Evolutionary conservation across 495 filamentous ascomycete species (phyloP).

Genomic region (Antarctomyces pellizariae): DNA sequence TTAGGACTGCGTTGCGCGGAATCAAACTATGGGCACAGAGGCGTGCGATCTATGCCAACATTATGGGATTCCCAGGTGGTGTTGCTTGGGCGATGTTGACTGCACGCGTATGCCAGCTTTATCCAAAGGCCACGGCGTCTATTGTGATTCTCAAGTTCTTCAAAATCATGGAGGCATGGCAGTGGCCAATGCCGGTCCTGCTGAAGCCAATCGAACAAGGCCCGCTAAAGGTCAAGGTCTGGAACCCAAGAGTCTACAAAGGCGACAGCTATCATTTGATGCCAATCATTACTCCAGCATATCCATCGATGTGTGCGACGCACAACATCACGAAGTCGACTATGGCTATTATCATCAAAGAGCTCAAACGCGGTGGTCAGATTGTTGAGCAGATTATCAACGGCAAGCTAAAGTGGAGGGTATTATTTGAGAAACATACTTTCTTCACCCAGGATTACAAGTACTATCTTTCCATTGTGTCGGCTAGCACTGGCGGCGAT

Average conservation of each 20-base stretch:
- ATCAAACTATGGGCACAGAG: conserved; percentile 94
- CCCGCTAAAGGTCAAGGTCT: conserved; percentile 56
- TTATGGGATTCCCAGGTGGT: conserved; percentile 88
- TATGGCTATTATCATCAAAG: conserved; percentile 56
- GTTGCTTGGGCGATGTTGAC: conserved; percentile 97
- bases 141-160: conserved; percentile 86
- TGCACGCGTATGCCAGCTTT: conserved; percentile 88
- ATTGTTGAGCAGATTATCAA: conserved; percentile 63
- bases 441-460: conserved; percentile 88
- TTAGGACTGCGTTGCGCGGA: conserved; percentile 64
- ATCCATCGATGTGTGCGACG: conserved; percentile 88
- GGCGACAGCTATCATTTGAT: conserved; percentile 69
- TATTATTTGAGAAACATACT: conserved; percentile 63
- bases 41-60: conserved; percentile 80
- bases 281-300: conserved; percentile 93
- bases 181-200: conserved; percentile 78
- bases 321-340: conserved; percentile 81
- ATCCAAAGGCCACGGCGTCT: conserved; percentile 72
- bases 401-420: conserved; percentile 58
- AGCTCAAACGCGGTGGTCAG: conserved; percentile 52
- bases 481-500: conserved; percentile 69
- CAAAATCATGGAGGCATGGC: conserved; percentile 70
- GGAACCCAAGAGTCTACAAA: conserved; percentile 85
- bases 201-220: conserved; percentile 76
- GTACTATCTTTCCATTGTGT: conserved; percentile 76